These are phyloP conservation scores for Eucalyptus marginata DNA, from an alignment of 345 rosid genomes.

Conservation along the genomic window DNA sequence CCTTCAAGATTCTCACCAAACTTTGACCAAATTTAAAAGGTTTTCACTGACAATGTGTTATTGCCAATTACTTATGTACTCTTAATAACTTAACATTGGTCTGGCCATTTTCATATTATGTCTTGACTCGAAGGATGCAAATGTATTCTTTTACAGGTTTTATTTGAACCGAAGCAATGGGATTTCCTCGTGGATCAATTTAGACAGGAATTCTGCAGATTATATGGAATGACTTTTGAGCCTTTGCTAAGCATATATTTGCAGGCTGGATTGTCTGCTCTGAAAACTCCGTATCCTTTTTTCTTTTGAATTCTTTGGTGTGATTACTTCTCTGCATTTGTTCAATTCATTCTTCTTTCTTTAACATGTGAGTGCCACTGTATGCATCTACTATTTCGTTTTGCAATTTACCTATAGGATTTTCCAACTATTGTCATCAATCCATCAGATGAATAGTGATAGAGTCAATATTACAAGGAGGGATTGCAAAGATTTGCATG, in stretches of 20 bases:
- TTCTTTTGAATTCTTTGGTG: neutral
- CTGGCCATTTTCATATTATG: neutral
- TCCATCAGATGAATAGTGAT: neutral
- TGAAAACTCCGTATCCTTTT: constrained; percentile 88
- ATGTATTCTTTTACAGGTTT: constrained; percentile 26
- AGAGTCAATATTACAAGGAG: neutral
- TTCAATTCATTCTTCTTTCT: neutral
- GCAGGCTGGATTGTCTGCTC: constrained; percentile 93
- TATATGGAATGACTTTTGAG: constrained; percentile 95
- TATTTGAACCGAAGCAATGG: constrained; percentile 92
- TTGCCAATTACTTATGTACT: neutral
- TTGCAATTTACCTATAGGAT: neutral
- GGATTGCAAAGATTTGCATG: neutral
- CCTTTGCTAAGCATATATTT: constrained; percentile 83
- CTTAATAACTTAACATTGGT: neutral
- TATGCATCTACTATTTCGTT: neutral
- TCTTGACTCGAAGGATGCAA: neutral
- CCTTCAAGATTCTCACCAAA: neutral
- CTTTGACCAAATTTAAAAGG: neutral
- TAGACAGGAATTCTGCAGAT: constrained; percentile 83
- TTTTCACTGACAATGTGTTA: neutral
- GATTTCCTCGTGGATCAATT: constrained; percentile 81
- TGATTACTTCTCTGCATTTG: neutral
- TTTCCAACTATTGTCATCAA: neutral
- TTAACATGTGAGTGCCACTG: neutral